Evolutionary conservation across 371 early-diverging fungal species (phyloP).

Genomic region (Rhizopus delemar): DNA sequence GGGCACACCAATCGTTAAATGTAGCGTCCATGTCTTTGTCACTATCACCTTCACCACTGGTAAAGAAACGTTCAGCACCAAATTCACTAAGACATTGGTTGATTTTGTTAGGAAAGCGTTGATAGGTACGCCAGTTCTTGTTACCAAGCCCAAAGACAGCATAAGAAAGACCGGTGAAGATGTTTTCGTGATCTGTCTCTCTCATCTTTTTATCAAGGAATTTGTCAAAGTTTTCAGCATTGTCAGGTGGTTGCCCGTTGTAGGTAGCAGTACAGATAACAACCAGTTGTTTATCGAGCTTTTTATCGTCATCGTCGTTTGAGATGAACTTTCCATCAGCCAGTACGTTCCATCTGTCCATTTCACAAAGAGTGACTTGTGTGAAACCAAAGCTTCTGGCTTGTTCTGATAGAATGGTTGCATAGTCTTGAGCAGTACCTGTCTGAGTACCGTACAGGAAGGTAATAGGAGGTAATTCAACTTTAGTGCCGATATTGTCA

Average conservation of each 20-base stretch:
- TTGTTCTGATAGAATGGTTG: constrained; percentile 41
- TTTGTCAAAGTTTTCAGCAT: constrained; percentile 55
- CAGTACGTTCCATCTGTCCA: constrained; percentile 53
- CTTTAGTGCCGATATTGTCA: neutral
- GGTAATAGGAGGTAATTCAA: constrained; percentile 40
- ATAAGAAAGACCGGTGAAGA: constrained; percentile 40
- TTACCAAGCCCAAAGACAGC: constrained; percentile 63
- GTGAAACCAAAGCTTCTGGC: constrained; percentile 52
- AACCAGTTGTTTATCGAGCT: constrained; percentile 39
- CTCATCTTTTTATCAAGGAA: constrained; percentile 36
- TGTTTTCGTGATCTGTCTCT: constrained; percentile 25
- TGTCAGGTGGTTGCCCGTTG: constrained; percentile 63
- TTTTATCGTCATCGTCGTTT: constrained; percentile 12
- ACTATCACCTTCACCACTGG: constrained; percentile 54
- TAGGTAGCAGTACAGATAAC: constrained; percentile 55
- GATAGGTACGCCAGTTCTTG: constrained; percentile 64
- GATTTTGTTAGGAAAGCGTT: constrained; percentile 53
- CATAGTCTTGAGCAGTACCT: constrained; percentile 59
- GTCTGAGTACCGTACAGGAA: constrained; percentile 60
- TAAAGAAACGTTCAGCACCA: constrained; percentile 51
- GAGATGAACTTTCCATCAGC: constrained; percentile 32
- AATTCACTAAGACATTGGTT: constrained; percentile 39
- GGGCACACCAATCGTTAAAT: constrained; percentile 52
- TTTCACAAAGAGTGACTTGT: constrained; percentile 27
- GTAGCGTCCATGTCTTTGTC: constrained; percentile 53